These are phyloP conservation scores for Dissophora globulifera DNA, from an alignment of 192 early-diverging fungal species.

Conservation along the genomic window DNA sequence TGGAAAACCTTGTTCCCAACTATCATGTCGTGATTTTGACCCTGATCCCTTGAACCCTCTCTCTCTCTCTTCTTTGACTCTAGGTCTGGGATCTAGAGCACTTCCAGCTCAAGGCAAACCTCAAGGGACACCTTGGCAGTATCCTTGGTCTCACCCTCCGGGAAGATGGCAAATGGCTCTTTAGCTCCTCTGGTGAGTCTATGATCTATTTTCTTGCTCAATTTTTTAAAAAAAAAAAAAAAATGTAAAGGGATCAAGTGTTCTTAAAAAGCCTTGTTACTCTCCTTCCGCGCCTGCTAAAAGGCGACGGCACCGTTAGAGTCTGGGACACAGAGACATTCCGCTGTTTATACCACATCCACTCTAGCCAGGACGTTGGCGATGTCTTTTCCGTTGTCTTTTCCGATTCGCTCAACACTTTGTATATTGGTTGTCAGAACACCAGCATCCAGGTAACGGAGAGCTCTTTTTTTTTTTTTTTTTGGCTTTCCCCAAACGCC, in stretches of 20 bases:
- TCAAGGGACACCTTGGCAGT: conserved; percentile 63
- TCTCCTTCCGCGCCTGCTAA: no score
- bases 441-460: conserved; percentile 74
- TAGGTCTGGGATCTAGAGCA: conserved; percentile 63
- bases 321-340: conserved; percentile 74
- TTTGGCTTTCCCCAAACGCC: no score
- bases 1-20: no score
- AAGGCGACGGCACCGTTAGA: conserved; percentile 78
- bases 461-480: neutral
- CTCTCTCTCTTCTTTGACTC: neutral
- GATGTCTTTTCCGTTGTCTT: conserved; percentile 76
- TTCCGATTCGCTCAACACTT: conserved; percentile 57
- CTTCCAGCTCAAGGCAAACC: conserved; percentile 58
- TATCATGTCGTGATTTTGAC: conserved; percentile 37
- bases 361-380: conserved; percentile 77
- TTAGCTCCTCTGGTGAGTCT: conserved; percentile 64
- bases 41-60: neutral
- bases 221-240: no score
- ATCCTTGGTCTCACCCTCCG: conserved; percentile 60
- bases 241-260: no score
- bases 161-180: conserved; percentile 59
- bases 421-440: conserved; percentile 83
- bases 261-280: no score
- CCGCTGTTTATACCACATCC: conserved; percentile 68
- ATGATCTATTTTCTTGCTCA: neutral